Conservation (phyloP, 1,284 basidiomycete genomes). For the Coriolopsis trogii region DNA sequence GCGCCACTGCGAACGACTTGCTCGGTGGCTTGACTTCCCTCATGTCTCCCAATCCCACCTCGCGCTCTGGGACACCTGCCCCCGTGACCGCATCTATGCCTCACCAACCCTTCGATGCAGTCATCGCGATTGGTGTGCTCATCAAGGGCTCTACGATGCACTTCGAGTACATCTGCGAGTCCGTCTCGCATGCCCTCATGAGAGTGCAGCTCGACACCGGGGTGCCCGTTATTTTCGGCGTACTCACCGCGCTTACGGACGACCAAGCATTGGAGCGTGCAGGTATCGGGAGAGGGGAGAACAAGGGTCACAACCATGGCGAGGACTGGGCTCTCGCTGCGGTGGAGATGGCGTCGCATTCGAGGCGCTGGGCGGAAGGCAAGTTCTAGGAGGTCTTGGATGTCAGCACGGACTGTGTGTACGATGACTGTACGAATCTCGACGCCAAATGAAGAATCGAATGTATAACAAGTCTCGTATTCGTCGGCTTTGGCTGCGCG, state of each 20-base stretch:
- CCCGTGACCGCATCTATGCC: constrained; percentile 45
- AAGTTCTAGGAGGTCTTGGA: constrained; percentile 48
- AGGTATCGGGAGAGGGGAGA: constrained; percentile 69
- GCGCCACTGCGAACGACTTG: constrained; percentile 75
- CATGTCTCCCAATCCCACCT: constrained; percentile 41
- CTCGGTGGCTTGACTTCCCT: constrained; percentile 70
- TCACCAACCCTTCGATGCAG: constrained; percentile 84
- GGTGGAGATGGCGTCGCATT: constrained; percentile 86
- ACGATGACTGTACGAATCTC: constrained; percentile 19
- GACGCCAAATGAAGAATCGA: constrained; percentile 7
- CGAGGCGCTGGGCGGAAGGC: constrained; percentile 77
- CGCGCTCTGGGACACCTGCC: constrained; percentile 53
- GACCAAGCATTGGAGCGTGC: constrained; percentile 94
- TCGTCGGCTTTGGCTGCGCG: not conserved
- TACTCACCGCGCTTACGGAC: constrained; percentile 91
- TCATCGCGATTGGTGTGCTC: constrained; percentile 96
- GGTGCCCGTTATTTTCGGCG: constrained; percentile 96
- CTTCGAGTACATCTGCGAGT: constrained; percentile 98
- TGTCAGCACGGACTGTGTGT: constrained; percentile 10
- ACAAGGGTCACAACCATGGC: constrained; percentile 90
- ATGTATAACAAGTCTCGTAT: constrained; percentile 9
- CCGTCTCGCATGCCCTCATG: constrained; percentile 93
- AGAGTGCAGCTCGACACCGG: constrained; percentile 90
- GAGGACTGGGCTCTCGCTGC: constrained; percentile 97
- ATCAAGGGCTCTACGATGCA: constrained; percentile 99